phyloP scores from a whole-genome alignment of 768 basidiomycete genomes.

The Rubroboletus satanas region DNA sequence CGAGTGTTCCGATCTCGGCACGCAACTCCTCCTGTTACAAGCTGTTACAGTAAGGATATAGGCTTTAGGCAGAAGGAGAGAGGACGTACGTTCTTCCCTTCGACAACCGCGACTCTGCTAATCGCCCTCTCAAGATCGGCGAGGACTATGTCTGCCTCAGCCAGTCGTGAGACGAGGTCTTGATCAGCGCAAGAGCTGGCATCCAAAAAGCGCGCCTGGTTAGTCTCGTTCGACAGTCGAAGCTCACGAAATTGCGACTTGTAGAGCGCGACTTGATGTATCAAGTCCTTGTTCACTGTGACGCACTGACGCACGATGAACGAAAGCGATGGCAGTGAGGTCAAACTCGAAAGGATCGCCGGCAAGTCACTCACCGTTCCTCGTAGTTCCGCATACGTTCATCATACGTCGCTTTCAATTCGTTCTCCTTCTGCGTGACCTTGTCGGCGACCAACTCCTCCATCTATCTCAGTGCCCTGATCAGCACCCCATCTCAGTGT shows the following conservation, averaged over 20 bases:
- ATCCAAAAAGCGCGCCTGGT: conserved; percentile 88
- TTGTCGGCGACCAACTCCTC: conserved; percentile 88
- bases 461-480: conserved; percentile 57
- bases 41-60: not conserved
- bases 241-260: conserved; percentile 89
- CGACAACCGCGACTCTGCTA: conserved; percentile 85
- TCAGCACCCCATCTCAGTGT: conserved; percentile 3
- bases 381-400: conserved; percentile 95
- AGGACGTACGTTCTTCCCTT: conserved; percentile 78
- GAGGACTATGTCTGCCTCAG: conserved; percentile 92
- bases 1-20: conserved; percentile 89
- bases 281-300: conserved; percentile 91
- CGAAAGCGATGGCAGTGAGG: not conserved
- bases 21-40: conserved; percentile 78
- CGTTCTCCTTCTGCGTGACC: conserved; percentile 90
- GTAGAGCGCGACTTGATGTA: conserved; percentile 81
- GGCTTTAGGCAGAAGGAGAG: not conserved
- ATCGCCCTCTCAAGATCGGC: conserved; percentile 96
- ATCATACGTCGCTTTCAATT: conserved; percentile 94
- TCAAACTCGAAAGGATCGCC: not conserved
- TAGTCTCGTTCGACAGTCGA: conserved; percentile 86
- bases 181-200: conserved; percentile 93
- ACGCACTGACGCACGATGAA: not conserved
- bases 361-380: conserved; percentile 61
- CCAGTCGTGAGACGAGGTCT: conserved; percentile 83